Evolutionary conservation across 495 filamentous ascomycete species (phyloP).

Genomic region (Echria macrotheca): DNA sequence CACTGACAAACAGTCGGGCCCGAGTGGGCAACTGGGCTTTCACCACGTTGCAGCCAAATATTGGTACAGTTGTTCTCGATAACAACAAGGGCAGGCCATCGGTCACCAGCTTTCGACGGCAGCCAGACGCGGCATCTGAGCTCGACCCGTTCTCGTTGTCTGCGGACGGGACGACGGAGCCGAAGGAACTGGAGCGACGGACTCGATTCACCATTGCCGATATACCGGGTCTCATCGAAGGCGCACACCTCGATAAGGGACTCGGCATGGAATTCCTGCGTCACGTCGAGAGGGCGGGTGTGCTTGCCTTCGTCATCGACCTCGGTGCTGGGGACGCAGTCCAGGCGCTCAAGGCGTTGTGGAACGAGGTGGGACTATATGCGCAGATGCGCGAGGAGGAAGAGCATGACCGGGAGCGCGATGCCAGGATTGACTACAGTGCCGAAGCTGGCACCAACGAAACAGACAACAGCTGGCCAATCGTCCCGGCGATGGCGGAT

Average conservation of each 20-base stretch:
- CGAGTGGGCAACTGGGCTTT: conserved; percentile 95
- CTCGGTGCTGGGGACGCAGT: conserved; percentile 75
- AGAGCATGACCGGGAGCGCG: conserved; percentile 49
- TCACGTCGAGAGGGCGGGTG: conserved; percentile 87
- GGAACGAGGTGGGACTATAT: conserved; percentile 85
- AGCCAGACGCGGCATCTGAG: conserved; percentile 27
- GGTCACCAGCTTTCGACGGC: conserved; percentile 24
- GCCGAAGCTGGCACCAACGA: conserved; percentile 23
- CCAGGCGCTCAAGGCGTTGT: conserved; percentile 68
- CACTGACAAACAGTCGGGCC: conserved; percentile 77
- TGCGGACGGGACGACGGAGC: conserved; percentile 23
- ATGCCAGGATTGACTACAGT: conserved; percentile 37
- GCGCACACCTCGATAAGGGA: conserved; percentile 87
- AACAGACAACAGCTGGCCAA: conserved; percentile 18
- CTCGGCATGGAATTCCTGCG: conserved; percentile 88
- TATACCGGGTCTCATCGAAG: conserved; percentile 86
- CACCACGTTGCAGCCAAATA: conserved; percentile 88
- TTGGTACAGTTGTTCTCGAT: conserved; percentile 91
- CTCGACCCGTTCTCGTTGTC: conserved; percentile 26
- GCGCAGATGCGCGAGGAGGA: conserved; percentile 63
- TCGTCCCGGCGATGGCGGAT: conserved; percentile 31
- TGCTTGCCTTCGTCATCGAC: conserved; percentile 91
- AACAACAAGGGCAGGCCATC: conserved; percentile 61
- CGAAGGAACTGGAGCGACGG: conserved; percentile 41
- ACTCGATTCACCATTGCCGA: conserved; percentile 90